Evolutionary conservation across 2,329 filamentous ascomycete species (phyloP).

Genomic region (Aspergillus neotritici): DNA sequence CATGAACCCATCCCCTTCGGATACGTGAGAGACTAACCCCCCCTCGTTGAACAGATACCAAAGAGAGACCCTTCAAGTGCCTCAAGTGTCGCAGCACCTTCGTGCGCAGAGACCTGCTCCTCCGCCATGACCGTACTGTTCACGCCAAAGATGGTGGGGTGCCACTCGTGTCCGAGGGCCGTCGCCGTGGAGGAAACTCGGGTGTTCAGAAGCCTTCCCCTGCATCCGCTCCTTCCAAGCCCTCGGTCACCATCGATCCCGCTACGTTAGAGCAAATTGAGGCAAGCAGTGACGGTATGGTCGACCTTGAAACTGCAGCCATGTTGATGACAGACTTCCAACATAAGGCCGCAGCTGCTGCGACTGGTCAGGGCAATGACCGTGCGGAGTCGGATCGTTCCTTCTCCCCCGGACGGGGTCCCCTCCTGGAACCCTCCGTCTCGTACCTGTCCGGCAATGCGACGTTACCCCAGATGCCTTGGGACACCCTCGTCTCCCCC

Average conservation of each 20-base stretch:
- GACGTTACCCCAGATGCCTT: conserved; percentile 78
- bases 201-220: conserved; percentile 35
- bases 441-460: conserved; percentile 74
- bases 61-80: conserved; percentile 98
- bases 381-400: conserved; percentile 50
- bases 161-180: conserved; percentile 88
- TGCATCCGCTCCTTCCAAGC: conserved; percentile 59
- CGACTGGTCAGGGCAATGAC: conserved; percentile 46
- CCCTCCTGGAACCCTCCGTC: conserved; percentile 70
- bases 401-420: conserved; percentile 65
- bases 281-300: conserved; percentile 79
- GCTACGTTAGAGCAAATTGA: conserved; percentile 89
- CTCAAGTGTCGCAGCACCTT: conserved; percentile 98
- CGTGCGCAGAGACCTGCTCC: conserved; percentile 89
- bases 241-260: conserved; percentile 73
- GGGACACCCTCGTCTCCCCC: conserved; percentile 79
- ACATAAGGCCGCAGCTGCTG: conserved; percentile 78
- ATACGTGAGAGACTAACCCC: no score
- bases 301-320: conserved; percentile 93
- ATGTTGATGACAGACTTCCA: conserved; percentile 99
- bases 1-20: no score
- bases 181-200: conserved; percentile 52
- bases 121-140: conserved; percentile 95
- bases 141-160: conserved; percentile 97
- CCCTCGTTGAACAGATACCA: conserved; percentile 66